Percentiles rank a stretch among this genome's conserved stretches.
phyloP scores from a whole-genome alignment of 139 green algal genomes.

The Chlorella sorokiniana region DNA sequence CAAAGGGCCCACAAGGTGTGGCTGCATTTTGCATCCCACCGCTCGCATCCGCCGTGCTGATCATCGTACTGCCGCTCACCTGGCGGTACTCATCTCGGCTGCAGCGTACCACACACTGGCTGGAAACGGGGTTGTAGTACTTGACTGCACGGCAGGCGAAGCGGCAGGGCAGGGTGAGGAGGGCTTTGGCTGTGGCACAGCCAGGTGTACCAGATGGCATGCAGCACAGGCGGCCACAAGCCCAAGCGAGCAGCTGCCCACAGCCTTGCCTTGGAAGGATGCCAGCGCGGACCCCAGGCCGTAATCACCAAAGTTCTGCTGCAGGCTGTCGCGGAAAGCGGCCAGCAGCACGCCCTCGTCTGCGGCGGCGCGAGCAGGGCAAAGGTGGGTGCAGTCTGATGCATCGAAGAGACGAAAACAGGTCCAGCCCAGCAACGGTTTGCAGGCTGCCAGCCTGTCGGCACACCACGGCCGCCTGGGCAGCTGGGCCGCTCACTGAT shows the following conservation, averaged over 20 bases:
- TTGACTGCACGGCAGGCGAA: conserved; percentile 43
- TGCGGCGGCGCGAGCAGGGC: conserved; percentile 28
- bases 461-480: neutral
- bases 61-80: conserved; percentile 6
- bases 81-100: conserved; percentile 44
- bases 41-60: neutral
- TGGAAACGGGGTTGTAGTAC: conserved; percentile 51
- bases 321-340: conserved; percentile 42
- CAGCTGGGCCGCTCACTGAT: conserved; percentile 29
- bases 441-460: neutral
- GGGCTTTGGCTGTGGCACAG: too few relatives aligned
- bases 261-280: conserved; percentile 38
- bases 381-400: too few relatives aligned
- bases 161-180: too few relatives aligned
- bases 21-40: too few relatives aligned
- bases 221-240: neutral
- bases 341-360: conserved; percentile 33
- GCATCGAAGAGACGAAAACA: too few relatives aligned
- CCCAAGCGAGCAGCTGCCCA: neutral
- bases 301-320: conserved; percentile 53
- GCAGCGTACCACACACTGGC: conserved; percentile 44
- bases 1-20: too few relatives aligned
- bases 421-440: neutral
- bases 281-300: conserved; percentile 31
- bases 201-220: neutral